These are phyloP conservation scores for Phytopythium litorale DNA, from an alignment of 352 stramenopile species.

Conservation along the genomic window DNA sequence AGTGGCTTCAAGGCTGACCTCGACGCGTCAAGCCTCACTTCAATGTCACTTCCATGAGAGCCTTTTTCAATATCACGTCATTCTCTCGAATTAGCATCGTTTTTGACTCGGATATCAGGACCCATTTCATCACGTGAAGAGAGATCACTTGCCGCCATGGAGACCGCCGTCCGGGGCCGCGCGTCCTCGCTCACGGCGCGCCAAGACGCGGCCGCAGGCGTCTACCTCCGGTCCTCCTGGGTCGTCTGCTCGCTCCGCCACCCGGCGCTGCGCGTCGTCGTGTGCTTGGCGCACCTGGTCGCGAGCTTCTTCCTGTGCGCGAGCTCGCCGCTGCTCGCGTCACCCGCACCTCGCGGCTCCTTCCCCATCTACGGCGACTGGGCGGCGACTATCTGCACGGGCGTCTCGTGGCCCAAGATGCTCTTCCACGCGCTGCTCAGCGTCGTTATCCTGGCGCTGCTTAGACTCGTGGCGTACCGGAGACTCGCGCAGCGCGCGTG, in stretches of 20 bases:
- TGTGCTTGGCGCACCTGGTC: constrained; percentile 27
- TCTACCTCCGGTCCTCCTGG: constrained; percentile 39
- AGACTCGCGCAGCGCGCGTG: constrained; percentile 32
- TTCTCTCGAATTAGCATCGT: background rate
- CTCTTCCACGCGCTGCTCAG: constrained; percentile 25
- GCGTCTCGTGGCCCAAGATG: constrained; percentile 23
- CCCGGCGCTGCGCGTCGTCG: constrained; percentile 27
- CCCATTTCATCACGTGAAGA: background rate
- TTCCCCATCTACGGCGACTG: constrained; percentile 44
- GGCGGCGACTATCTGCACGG: constrained; percentile 14
- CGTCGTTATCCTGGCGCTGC: constrained; percentile 16
- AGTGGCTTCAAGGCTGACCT: background rate
- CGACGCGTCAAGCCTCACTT: background rate
- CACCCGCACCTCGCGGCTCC: constrained; percentile 17
- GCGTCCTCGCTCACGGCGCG: background rate
- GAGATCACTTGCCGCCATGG: background rate
- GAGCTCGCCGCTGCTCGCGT: constrained; percentile 38
- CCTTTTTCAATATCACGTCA: background rate
- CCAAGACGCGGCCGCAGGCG: constrained; percentile 1
- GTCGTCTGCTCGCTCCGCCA: constrained; percentile 36
- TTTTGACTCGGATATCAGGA: background rate
- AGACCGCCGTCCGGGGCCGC: background rate
- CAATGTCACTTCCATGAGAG: background rate
- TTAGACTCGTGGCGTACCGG: constrained; percentile 41
- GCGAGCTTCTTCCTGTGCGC: constrained; percentile 32